Evolutionary conservation across 148 eudicot species (phyloP).

Genomic region (Dianthus caryophyllus): DNA sequence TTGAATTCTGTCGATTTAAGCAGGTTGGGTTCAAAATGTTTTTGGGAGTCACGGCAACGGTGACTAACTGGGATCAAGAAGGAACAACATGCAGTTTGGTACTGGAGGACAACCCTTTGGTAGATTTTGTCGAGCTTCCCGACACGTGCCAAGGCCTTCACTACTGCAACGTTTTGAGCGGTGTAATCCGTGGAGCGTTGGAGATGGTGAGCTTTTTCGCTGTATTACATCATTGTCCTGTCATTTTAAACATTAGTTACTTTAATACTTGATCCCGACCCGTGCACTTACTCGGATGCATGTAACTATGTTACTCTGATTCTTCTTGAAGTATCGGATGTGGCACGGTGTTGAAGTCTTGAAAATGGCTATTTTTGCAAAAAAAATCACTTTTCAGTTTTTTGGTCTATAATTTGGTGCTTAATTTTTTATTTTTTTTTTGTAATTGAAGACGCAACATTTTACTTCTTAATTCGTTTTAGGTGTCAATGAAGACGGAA

Average conservation of each 20-base stretch:
- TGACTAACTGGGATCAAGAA: slow-evolving; percentile 81
- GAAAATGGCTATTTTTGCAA: too few species aligned
- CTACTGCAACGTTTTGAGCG: slow-evolving; percentile 91
- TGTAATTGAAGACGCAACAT: background rate
- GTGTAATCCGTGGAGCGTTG: slow-evolving; percentile 88
- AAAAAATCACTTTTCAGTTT: too few species aligned
- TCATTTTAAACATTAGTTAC: background rate
- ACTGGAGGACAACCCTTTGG: slow-evolving; percentile 93
- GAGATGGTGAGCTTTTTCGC: slow-evolving; percentile 66
- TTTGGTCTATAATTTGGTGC: too few species aligned
- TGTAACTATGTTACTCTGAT: too few species aligned
- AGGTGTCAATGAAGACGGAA: slow-evolving; percentile 99
- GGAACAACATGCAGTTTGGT: slow-evolving; percentile 92
- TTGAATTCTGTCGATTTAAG: background rate
- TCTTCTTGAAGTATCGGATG: too few species aligned
- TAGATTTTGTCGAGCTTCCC: slow-evolving; percentile 97
- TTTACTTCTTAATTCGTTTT: background rate
- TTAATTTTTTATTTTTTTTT: too few species aligned
- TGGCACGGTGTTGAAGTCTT: too few species aligned
- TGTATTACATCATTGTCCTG: background rate
- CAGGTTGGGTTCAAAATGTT: slow-evolving; percentile 98
- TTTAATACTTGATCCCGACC: background rate
- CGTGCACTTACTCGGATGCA: background rate
- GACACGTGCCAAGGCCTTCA: slow-evolving; percentile 90
- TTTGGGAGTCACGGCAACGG: slow-evolving; percentile 82